Percentiles rank a stretch among this genome's conserved stretches.
Conservation (phyloP, 257 asterid species). For the Nicotiana paniculata region DNA sequence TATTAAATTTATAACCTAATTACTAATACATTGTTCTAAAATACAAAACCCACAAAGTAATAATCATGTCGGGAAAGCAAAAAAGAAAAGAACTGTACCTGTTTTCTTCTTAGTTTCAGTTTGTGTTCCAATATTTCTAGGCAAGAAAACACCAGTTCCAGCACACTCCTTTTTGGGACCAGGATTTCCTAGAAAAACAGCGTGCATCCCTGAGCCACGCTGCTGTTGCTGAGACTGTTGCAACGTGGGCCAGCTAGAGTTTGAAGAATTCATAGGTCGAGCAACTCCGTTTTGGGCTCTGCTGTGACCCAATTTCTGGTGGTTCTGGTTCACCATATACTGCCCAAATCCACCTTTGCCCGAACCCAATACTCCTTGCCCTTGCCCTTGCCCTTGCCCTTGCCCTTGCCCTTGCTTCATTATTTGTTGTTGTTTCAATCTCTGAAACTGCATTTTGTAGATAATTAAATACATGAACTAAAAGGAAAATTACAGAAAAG, state of each 20-base stretch:
- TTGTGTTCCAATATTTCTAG: slow-evolving; percentile 38
- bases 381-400: slow-evolving; percentile 15
- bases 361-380: slow-evolving; percentile 2
- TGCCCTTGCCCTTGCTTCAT: slow-evolving; percentile 18
- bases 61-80: no score
- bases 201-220: slow-evolving; percentile 34
- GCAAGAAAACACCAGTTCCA: slow-evolving; percentile 86
- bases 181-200: slow-evolving; percentile 40
- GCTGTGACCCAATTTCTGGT: slow-evolving; percentile 18
- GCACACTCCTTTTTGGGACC: slow-evolving; percentile 42
- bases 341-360: slow-evolving; percentile 19
- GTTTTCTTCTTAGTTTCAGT: slow-evolving; percentile 34
- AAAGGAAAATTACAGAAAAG: neutral
- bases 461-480: neutral
- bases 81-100: slow-evolving; percentile 18
- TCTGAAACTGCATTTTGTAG: slow-evolving; percentile 23
- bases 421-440: slow-evolving; percentile 31
- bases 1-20: no score
- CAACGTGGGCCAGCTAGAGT: slow-evolving; percentile 36
- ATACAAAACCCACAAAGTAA: no score
- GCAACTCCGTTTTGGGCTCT: slow-evolving; percentile 16
- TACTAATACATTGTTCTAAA: no score
- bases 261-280: slow-evolving; percentile 17
- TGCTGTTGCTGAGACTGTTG: slow-evolving; percentile 34
- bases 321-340: slow-evolving; percentile 17